phyloP scores from a whole-genome alignment of 2,329 filamentous ascomycete genomes.

The Paraphoma chrysanthemicola region DNA sequence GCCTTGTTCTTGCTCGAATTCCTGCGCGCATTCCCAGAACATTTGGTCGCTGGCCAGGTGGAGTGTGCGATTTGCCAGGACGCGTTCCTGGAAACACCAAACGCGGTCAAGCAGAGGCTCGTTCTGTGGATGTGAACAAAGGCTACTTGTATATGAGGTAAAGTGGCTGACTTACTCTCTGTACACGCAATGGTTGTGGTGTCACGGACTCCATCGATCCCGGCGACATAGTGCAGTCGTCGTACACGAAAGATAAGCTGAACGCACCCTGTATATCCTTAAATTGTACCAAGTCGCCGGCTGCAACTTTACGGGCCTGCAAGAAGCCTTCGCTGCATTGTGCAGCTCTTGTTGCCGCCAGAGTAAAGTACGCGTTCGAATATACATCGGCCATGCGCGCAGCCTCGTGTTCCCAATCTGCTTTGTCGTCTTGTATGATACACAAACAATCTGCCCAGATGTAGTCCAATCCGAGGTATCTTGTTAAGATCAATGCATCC shows the following conservation, averaged over 20 bases:
- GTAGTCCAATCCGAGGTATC: neutral
- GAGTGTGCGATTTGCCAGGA: constrained; percentile 2
- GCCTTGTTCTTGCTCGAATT: neutral
- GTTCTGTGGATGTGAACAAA: neutral
- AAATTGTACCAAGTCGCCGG: constrained; percentile 3
- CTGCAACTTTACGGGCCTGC: constrained; percentile 1
- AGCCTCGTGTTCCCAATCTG: constrained; percentile 11
- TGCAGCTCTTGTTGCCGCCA: constrained; percentile 3
- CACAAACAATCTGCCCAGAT: constrained; percentile 12
- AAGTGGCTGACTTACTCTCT: neutral
- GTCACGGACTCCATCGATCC: constrained; percentile 4
- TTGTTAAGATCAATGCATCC: constrained; percentile 2
- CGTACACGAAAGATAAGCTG: neutral
- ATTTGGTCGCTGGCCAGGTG: constrained; percentile 11
- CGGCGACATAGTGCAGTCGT: constrained; percentile 4
- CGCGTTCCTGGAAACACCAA: constrained; percentile 10
- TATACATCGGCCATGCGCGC: constrained; percentile 13
- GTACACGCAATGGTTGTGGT: neutral
- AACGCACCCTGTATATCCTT: neutral
- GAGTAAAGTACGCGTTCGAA: constrained; percentile 1
- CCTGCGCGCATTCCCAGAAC: constrained; percentile 10
- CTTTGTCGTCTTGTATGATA: constrained; percentile 9
- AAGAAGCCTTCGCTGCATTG: constrained; percentile 7
- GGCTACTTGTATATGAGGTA: neutral
- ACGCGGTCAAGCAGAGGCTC: constrained; percentile 5